These are phyloP conservation scores for Pythium brassicae DNA, from an alignment of 352 stramenopile genomes.

Conservation along the genomic window DNA sequence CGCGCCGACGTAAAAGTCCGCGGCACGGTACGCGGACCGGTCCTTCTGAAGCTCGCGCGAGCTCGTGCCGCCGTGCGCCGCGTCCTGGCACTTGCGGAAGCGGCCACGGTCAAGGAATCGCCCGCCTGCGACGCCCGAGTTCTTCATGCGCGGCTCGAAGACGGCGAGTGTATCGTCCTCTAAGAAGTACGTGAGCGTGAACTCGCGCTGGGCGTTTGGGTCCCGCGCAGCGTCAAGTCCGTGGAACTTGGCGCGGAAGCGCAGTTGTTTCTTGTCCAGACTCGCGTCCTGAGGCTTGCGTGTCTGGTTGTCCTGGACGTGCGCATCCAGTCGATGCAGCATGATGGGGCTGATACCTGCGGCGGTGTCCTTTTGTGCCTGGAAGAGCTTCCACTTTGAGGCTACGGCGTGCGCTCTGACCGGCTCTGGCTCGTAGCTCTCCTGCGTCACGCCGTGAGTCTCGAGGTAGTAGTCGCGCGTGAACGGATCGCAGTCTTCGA, in stretches of 20 bases:
- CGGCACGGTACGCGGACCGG: constrained; percentile 30
- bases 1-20: constrained; percentile 73
- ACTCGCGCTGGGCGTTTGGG: constrained; percentile 46
- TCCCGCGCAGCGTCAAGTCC: constrained; percentile 21
- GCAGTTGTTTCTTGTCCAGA: constrained; percentile 62
- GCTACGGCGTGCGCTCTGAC: constrained; percentile 2
- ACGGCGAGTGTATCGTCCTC: constrained; percentile 76
- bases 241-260: constrained; percentile 68
- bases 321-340: constrained; percentile 10
- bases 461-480: constrained; percentile 89
- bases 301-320: constrained; percentile 18
- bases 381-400: constrained; percentile 63
- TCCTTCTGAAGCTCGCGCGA: constrained; percentile 32
- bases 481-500: constrained; percentile 90
- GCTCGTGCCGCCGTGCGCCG: constrained; percentile 13
- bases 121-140: constrained; percentile 59
- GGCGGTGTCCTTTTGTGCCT: constrained; percentile 5
- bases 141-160: constrained; percentile 64
- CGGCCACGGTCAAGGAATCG: constrained; percentile 74
- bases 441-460: constrained; percentile 78
- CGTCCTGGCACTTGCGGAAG: constrained; percentile 44
- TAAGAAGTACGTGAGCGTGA: constrained; percentile 79
- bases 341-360: constrained; percentile 12
- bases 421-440: constrained; percentile 29
- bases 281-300: constrained; percentile 10